phyloP scores from a whole-genome alignment of 495 filamentous ascomycete genomes.

The Penicillium antarcticum region DNA sequence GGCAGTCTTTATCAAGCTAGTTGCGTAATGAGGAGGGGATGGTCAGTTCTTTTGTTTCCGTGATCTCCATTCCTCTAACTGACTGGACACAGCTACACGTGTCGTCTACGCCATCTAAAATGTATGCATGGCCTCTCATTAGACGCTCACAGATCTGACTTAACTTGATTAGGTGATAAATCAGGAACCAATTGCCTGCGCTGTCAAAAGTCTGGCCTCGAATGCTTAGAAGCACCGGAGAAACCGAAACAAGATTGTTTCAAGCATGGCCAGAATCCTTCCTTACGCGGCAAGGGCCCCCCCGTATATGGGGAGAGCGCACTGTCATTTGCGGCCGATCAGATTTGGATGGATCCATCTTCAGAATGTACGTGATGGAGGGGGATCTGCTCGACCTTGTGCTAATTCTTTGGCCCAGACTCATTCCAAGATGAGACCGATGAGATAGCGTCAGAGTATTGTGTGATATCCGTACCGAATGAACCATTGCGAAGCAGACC shows the following conservation, averaged over 20 bases:
- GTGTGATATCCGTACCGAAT: conserved; percentile 25
- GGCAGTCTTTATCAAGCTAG: too few species aligned
- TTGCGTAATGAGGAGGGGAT: conserved; percentile 49
- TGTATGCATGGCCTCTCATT: conserved; percentile 32
- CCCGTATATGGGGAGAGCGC: conserved; percentile 42
- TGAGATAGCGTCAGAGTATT: conserved; percentile 39
- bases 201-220: conserved; percentile 40
- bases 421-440: conserved; percentile 43
- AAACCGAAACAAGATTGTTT: conserved; percentile 42
- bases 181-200: conserved; percentile 39
- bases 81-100: conserved; percentile 37
- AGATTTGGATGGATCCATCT: conserved; percentile 33
- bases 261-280: conserved; percentile 43
- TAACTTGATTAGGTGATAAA: conserved; percentile 34
- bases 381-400: neutral
- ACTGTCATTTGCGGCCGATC: conserved; percentile 36
- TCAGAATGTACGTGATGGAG: conserved; percentile 25
- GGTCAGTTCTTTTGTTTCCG: conserved; percentile 26
- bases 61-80: conserved; percentile 1
- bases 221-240: conserved; percentile 37
- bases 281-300: conserved; percentile 36
- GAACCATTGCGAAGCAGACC: conserved; percentile 21
- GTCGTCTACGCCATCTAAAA: conserved; percentile 46
- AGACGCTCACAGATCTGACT: neutral
- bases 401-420: conserved; percentile 19